Base-by-base conservation (phyloP, 495 filamentous ascomycete species). In the Xylaria venustula region DNA sequence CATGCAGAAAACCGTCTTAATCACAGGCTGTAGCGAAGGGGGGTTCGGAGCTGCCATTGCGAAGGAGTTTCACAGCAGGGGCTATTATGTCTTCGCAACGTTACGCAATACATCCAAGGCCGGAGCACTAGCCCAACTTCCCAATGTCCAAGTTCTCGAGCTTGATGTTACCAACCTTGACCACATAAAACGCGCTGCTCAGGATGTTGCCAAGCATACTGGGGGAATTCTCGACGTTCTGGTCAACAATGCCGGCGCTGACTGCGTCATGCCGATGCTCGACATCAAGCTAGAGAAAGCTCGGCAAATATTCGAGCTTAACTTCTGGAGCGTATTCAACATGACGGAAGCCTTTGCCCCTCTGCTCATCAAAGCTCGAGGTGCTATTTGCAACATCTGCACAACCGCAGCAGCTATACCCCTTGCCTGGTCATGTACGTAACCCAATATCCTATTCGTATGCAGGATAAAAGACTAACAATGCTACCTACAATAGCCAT, bases 191-290 rank as follows among this genome's bases (percentile, higher is more conserved):
- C 41, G 19, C 1, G 64, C 64, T 20, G 51, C 44, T 51, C 19
- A 4, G 25, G 30, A 46, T 47, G 58, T 59, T 19, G 54, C 36
- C 45, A 9, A 19, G 9, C 26, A 48, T 32, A 73, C 68, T 0
- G 70, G 60, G 19, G 66, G 64, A 14, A 64, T 62, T 11, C 71
- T 87, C 8, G 75, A 81, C 54, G 64, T 79, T 7, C 73, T 87
- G 4, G 68, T 86, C 44, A 85, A 86, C 67, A 85, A 84, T 62
- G 79, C 82, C 56, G 82, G 77, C 17, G 50, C 45, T 20, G 65
- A 62, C 48, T 76, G 70, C 36, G 61, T 59, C 56, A 73, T 76
- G 64, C 79, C 73, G 17, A 50, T 81, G 14, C 37, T 78, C 2
- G 84, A 87, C 61, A 64, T 75, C 3, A 69, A 78, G 36, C 41